These are phyloP conservation scores for Colletotrichum tropicale DNA, from an alignment of 2,329 filamentous ascomycete species.

Conservation along the genomic window DNA sequence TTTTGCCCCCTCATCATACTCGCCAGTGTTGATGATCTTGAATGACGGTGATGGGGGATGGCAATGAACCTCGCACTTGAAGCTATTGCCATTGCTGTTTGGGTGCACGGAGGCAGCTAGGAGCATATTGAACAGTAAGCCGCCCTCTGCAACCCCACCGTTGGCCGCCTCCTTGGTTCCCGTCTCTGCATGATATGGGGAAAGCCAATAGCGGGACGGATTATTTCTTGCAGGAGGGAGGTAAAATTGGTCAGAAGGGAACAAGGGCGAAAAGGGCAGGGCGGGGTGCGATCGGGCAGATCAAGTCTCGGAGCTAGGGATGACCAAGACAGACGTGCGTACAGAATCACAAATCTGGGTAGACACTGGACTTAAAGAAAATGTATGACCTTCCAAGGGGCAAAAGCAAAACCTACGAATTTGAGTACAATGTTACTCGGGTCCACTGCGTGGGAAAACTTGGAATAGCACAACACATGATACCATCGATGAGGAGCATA, in stretches of 20 bases:
- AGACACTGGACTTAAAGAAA: background rate
- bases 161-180: slow-evolving; percentile 8
- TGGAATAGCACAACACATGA: background rate
- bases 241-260: slow-evolving; percentile 7
- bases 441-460: background rate
- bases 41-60: background rate
- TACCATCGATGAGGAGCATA: background rate
- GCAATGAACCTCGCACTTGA: background rate
- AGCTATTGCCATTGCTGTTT: slow-evolving; percentile 7
- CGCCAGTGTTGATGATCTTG: background rate
- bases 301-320: slow-evolving; percentile 11
- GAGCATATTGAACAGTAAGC: background rate
- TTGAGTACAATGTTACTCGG: background rate
- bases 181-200: background rate
- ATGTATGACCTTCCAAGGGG: background rate
- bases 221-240: slow-evolving; percentile 1
- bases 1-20: background rate
- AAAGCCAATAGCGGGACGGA: slow-evolving; percentile 12
- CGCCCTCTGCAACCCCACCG: slow-evolving; percentile 8
- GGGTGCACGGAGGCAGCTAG: background rate
- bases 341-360: slow-evolving; percentile 1
- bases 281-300: background rate
- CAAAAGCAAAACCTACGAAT: background rate
- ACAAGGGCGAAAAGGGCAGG: slow-evolving; percentile 10
- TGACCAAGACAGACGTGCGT: slow-evolving; percentile 12